Percentiles rank a stretch among this genome's conserved stretches.
These are phyloP conservation scores for Jackrogersella multiformis DNA, from an alignment of 495 filamentous ascomycete species.

Conservation along the genomic window DNA sequence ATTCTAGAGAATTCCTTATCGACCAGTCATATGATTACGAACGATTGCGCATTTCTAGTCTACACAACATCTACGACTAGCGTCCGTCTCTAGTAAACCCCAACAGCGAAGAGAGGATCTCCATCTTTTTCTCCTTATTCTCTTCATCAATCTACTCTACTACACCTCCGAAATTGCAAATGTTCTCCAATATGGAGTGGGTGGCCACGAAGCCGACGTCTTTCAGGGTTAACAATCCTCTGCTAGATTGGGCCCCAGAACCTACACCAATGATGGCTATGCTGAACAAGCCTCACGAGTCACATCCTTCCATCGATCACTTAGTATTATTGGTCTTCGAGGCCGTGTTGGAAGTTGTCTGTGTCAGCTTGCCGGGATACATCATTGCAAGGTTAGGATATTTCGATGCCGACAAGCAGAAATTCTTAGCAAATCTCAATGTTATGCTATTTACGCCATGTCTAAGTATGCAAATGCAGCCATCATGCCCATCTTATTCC, in stretches of 20 bases:
- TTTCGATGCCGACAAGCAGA: constrained; percentile 94
- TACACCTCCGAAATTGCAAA: not conserved
- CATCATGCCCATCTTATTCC: not conserved
- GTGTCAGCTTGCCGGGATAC: constrained; percentile 94
- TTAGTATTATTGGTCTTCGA: constrained; percentile 91
- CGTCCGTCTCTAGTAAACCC: not conserved
- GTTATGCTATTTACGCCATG: constrained; percentile 95
- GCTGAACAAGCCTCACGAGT: constrained; percentile 50
- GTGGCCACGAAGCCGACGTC: constrained; percentile 69
- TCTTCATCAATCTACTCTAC: not conserved
- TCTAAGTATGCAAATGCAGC: constrained; percentile 71
- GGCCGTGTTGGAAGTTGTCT: constrained; percentile 94
- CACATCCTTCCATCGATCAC: constrained; percentile 72
- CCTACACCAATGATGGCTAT: constrained; percentile 46
- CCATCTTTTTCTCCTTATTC: not conserved
- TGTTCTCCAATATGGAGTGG: constrained; percentile 42
- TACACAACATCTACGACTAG: not conserved
- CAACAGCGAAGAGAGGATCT: not conserved
- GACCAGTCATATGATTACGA: not conserved
- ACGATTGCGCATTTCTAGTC: too few relatives aligned
- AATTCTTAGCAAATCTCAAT: constrained; percentile 94
- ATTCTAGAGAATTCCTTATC: constrained; percentile 1
- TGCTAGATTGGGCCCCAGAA: constrained; percentile 48
- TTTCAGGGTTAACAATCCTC: constrained; percentile 65
- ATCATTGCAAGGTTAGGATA: constrained; percentile 87